Base-by-base conservation (phyloP, 192 early-diverging fungal genomes). In the Mortierella antarctica region DNA sequence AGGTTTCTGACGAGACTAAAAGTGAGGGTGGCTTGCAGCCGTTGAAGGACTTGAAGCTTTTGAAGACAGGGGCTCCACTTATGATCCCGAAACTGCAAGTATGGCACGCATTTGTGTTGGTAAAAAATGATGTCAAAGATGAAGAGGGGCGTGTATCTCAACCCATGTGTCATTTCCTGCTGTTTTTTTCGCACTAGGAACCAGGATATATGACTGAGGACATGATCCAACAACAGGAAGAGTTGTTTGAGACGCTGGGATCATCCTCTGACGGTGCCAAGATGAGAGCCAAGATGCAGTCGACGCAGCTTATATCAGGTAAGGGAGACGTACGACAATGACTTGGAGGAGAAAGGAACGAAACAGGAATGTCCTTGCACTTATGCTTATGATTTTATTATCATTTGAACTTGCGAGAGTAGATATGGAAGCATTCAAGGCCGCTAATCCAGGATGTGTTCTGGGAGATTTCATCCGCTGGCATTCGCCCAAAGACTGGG, bases 401-500 rank as follows among this genome's bases (percentile, higher is more conserved):
- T 60, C 48, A 7, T 41, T 55, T 23, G 5, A 18, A 48, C 46
- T 52, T 53, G 11, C n/a, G 40, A 21, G 63, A 31, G 12, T 65
- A 67, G 95, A 97, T 71, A 96, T 98, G 95, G 86, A 93, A 71
- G 92, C 95, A 15, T 98, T 98, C 83, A 98, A 98, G 72, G 96
- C 96, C 5, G 96, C 96, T 10, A 98, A 98, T 72, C 94, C 96
- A 0, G 84, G 87, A 13, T 88, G 89, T 57, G 71, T 71, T 2
- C 65, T 98, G 44, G 94, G 92, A 9, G 96, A 98, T 57, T 98
- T 98, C 88, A 92, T 98, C 18, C 89, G 96, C 53, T 98, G 96
- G 96, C 93, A 96, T 76, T 97, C 96, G 8, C 96, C 96, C n/a
- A 89, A 93, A 58, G 96, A 98, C 79, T 98, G 95, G 95, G 86